These are phyloP conservation scores for Chlamydomonas incerta DNA, from an alignment of 139 green algal genomes.

Conservation along the genomic window DNA sequence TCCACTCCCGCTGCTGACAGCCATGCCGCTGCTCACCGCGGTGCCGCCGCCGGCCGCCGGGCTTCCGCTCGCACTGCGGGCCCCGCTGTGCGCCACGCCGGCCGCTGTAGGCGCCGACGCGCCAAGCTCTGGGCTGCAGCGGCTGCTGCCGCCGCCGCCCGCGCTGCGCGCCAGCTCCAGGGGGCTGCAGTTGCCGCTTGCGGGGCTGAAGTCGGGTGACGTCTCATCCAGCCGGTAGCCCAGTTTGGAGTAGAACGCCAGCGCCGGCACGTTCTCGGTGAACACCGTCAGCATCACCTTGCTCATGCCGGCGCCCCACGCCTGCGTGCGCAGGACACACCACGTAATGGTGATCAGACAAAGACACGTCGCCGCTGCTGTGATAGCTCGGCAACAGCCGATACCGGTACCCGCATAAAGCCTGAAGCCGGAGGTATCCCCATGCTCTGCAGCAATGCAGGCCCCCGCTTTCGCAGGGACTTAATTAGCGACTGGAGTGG, in stretches of 20 bases:
- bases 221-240: constrained; percentile 37
- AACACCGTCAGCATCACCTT: constrained; percentile 45
- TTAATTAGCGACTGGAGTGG: too few species aligned
- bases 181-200: background rate
- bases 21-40: background rate
- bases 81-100: background rate
- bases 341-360: background rate
- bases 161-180: background rate
- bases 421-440: too few species aligned
- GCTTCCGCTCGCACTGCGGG: background rate
- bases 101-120: too few species aligned
- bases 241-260: constrained; percentile 15
- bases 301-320: constrained; percentile 28
- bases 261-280: background rate
- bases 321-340: background rate
- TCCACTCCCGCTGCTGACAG: background rate
- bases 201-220: constrained; percentile 19
- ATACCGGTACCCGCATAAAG: too few species aligned
- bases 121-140: background rate
- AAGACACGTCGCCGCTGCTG: too few species aligned
- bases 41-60: background rate
- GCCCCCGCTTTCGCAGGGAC: too few species aligned
- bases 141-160: background rate
- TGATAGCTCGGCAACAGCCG: too few species aligned
- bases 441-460: too few species aligned